phyloP scores from a whole-genome alignment of 495 filamentous ascomycete genomes.

The Hypoxylon lenormandii region DNA sequence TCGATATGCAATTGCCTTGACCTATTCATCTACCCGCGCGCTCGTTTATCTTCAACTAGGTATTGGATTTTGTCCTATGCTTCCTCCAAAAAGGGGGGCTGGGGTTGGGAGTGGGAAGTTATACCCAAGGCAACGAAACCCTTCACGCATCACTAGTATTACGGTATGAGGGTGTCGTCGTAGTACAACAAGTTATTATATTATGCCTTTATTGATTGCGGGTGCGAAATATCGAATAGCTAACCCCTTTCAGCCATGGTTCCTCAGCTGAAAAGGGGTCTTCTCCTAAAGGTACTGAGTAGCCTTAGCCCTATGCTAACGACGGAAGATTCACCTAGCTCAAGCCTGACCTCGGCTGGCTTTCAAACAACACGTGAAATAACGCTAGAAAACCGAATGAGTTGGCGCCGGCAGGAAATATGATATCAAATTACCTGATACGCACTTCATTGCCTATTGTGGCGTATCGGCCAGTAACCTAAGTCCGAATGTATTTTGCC shows the following conservation, averaged over 20 bases:
- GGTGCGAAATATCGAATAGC: slow-evolving; percentile 10
- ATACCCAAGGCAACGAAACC: slow-evolving; percentile 11
- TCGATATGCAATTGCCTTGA: slow-evolving; percentile 11
- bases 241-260: slow-evolving; percentile 27
- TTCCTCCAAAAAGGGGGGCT: too few relatives aligned
- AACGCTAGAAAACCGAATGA: background rate
- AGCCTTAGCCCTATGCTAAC: slow-evolving; percentile 24
- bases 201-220: slow-evolving; percentile 9
- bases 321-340: slow-evolving; percentile 9
- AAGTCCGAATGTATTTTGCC: slow-evolving; percentile 1
- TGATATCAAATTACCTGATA: slow-evolving; percentile 4
- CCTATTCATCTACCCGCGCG: too few relatives aligned
- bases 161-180: slow-evolving; percentile 9
- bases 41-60: too few relatives aligned
- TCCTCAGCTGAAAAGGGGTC: slow-evolving; percentile 36
- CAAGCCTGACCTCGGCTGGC: background rate
- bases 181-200: slow-evolving; percentile 17
- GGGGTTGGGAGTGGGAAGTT: too few relatives aligned
- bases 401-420: slow-evolving; percentile 8
- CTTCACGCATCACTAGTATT: background rate
- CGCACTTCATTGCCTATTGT: slow-evolving; percentile 6
- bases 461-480: slow-evolving; percentile 8
- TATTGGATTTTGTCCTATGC: too few relatives aligned
- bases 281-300: slow-evolving; percentile 9
- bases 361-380: background rate